Percentiles rank a stretch among this genome's conserved stretches.
phyloP scores from a whole-genome alignment of 139 green algal genomes.

The Chlamydomonas urium region DNA sequence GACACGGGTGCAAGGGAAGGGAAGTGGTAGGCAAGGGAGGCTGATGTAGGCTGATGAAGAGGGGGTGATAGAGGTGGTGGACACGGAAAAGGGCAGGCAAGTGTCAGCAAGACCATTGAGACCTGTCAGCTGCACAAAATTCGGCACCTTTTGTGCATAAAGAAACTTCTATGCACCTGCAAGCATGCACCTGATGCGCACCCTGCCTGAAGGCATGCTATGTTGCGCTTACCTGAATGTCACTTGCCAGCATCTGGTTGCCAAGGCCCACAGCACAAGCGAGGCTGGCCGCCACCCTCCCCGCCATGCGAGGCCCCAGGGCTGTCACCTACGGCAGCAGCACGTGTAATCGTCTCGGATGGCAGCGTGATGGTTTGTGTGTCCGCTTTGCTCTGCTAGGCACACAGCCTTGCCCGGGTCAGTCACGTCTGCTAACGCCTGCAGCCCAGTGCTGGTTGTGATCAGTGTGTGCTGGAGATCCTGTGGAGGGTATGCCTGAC shows the following conservation, averaged over 20 bases:
- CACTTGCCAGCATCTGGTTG: constrained; percentile 65
- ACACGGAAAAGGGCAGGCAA: too few species aligned
- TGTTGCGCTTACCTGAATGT: constrained; percentile 2
- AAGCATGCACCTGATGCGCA: background rate
- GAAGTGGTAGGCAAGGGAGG: background rate
- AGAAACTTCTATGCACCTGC: background rate
- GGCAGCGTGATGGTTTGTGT: constrained; percentile 91
- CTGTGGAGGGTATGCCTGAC: too few species aligned
- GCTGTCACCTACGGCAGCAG: too few species aligned
- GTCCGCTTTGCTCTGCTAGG: too few species aligned
- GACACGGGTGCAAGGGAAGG: background rate
- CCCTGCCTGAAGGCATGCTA: background rate
- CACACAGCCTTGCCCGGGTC: too few species aligned
- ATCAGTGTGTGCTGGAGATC: too few species aligned
- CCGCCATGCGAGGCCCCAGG: constrained; percentile 82
- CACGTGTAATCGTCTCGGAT: too few species aligned
- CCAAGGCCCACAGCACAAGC: constrained; percentile 68
- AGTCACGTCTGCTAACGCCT: too few species aligned
- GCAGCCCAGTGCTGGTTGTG: too few species aligned
- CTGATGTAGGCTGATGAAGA: too few species aligned
- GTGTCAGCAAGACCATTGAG: too few species aligned
- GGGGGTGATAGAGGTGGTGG: too few species aligned
- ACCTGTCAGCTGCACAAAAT: background rate
- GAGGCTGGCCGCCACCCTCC: constrained; percentile 75
- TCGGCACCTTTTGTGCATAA: background rate